Percentiles rank a stretch among this genome's conserved stretches.
Conservation (phyloP, 2,329 filamentous ascomycete genomes). For the Elsinoe batatas region DNA sequence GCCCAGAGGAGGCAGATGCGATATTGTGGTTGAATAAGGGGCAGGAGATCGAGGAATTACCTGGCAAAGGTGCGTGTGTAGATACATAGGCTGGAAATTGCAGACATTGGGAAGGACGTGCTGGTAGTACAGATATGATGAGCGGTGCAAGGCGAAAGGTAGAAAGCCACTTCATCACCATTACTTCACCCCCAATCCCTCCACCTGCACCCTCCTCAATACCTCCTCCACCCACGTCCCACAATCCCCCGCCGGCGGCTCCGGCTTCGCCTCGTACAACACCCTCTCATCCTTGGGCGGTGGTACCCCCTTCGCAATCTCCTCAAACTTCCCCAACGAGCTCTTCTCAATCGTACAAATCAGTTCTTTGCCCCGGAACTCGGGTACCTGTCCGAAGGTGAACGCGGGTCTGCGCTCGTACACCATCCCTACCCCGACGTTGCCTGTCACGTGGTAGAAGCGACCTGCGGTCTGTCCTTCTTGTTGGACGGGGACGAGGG, state of each 20-base stretch:
- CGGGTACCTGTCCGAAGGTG: neutral
- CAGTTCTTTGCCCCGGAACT: neutral
- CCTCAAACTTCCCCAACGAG: neutral
- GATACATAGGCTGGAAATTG: too few species aligned
- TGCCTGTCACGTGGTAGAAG: neutral
- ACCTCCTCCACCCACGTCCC: neutral
- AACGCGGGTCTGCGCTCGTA: neutral
- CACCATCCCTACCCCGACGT: neutral
- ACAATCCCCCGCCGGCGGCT: neutral
- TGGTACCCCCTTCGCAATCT: neutral
- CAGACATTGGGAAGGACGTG: too few species aligned
- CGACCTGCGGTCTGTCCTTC: neutral
- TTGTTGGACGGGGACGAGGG: neutral
- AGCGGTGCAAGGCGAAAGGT: too few species aligned
- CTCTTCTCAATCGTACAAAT: neutral
- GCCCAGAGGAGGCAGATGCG: conserved; percentile 22
- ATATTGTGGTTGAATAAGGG: conserved; percentile 18
- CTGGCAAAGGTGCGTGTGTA: too few species aligned
- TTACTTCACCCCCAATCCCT: neutral
- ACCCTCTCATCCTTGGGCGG: neutral
- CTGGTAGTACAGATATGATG: too few species aligned
- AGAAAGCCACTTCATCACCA: too few species aligned
- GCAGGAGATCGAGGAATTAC: too few species aligned
- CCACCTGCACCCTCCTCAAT: neutral
- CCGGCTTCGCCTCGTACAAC: neutral